Base-by-base conservation (phyloP, 768 basidiomycete species). In the Lanmaoa pseudosensibilis region DNA sequence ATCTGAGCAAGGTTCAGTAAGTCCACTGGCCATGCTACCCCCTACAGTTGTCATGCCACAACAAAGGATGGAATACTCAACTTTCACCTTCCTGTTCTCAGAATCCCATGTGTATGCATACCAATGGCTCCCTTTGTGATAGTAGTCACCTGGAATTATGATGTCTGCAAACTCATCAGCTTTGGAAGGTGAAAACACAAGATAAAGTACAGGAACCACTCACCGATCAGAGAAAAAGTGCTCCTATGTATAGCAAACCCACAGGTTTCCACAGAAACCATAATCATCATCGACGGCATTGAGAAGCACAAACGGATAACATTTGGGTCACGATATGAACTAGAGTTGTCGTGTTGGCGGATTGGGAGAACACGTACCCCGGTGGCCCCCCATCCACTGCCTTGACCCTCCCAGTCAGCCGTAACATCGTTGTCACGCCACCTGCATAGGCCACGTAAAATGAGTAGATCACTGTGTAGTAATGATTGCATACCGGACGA, bases 191-290 rank as follows among this genome's bases (percentile, higher is more conserved):
- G 93, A 94, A 73, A 99, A 90, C 27, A 99, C 83, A 8, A 97
- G 97, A 71, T 92, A 95, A n/a, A 96, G 78, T 1, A 83, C 83
- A 12, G 90, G 83, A 55, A 98, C 86, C 0, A 88, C 90, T 21
- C 95, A 79, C 91, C 93, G 97, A 72, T 99, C 96, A 18, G 92
- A 92, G 82, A n/a, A n/a, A 97, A 97, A 98, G 73, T 94, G 94
- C 12, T 94, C 94, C 68, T 98, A 96, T 30, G 81, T 80, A 66
- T 90, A 86, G 62, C 88, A 94, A 19, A 89, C 86, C 74, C 91
- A 88, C 0, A 95, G 94, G 37, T 83, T 77, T 33, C 74, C 66
- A 72, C 97, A 99, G 67, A 90, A 94, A 65, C 95, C 86, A 58
- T 84, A 80, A 6, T 64, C 36, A 69, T 67, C n/a, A n/a, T n/a